Evolutionary conservation across 2,329 filamentous ascomycete genomes (phyloP), one percentile per base, ranked within the genome.

Genomic region (Claviceps capensis): DNA sequence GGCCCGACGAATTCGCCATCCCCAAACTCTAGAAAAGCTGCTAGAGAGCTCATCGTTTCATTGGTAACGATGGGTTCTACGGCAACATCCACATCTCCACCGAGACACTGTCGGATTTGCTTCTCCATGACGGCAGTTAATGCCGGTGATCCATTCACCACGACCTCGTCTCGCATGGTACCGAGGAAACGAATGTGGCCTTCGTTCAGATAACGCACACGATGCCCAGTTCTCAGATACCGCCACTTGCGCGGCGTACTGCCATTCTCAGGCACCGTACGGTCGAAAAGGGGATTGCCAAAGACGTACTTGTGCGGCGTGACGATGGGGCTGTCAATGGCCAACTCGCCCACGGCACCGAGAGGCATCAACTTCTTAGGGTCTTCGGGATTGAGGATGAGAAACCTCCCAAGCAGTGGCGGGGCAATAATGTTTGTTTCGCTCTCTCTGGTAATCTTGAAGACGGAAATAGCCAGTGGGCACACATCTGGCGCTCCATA

Each of bases 261-360:
- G 50, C 34, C 30, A 16, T 48, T 52, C n/a, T 65, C 40, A 22
- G 48, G 41, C 13, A 48, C 51, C 11, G 43, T 50, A 2, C 61
- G 58, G 48, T 70, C 58, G 14, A 59, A 7, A 1, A 66, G 55
- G 0, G 64, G 56, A 8, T 56, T 56, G 4, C 65, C 66, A 0
- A 61, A 59, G 0, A 62, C 52, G 44, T 71, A 67, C 4, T 64
- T 64, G 54, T 70, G 67, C 2, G 65, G 65, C 0, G 64, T 67
- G 13, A 67, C 52, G 4, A 61, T 51, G 1, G 65, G 64, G 0
- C 79, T 78, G 57, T 82, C 78, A 37, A 84, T 74, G 3, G 82
- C 70, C 2, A 84, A 66, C 59, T 84, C 80, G 0, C 78, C 78
- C 1, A 78, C 65, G 0, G 74, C 70, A 1, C 79, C 79, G 13